These are phyloP conservation scores for Pyrenochaeta sp. DNA, from an alignment of 2,329 filamentous ascomycete genomes.

Conservation along the genomic window DNA sequence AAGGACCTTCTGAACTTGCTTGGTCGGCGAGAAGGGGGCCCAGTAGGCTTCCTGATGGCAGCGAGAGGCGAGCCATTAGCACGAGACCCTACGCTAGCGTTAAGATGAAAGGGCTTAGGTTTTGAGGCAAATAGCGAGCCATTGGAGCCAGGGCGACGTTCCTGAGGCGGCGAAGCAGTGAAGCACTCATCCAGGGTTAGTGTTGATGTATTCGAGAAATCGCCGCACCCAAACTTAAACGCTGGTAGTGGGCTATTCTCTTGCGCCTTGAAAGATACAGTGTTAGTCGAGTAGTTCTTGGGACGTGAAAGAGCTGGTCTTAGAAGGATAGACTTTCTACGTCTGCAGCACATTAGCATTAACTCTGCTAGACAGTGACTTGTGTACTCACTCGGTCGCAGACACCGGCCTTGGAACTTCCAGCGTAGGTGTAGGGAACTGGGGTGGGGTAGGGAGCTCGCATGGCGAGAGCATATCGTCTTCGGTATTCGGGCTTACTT, in stretches of 20 bases:
- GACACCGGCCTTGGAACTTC: conserved; percentile 48
- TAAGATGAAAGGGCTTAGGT: conserved; percentile 70
- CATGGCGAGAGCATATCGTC: conserved; percentile 54
- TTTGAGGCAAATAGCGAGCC: conserved; percentile 65
- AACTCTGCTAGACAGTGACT: background rate
- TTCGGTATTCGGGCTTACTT: conserved; percentile 55
- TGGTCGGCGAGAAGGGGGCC: conserved; percentile 75
- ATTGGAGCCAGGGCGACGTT: conserved; percentile 67
- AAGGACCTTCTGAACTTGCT: conserved; percentile 82
- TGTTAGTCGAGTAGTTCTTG: conserved; percentile 77
- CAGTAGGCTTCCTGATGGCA: conserved; percentile 70
- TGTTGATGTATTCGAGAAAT: conserved; percentile 63
- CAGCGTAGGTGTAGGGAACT: conserved; percentile 34
- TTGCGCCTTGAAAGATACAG: conserved; percentile 66
- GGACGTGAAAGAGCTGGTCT: conserved; percentile 77
- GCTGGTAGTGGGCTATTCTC: conserved; percentile 73
- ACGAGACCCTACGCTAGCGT: conserved; percentile 61
- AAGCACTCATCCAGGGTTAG: conserved; percentile 84
- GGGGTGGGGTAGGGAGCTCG: conserved; percentile 37
- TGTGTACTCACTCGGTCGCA: conserved; percentile 47
- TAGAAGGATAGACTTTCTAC: conserved; percentile 61
- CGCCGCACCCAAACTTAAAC: conserved; percentile 73
- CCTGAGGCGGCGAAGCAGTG: conserved; percentile 77
- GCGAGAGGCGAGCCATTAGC: conserved; percentile 78
- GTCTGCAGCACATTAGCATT: conserved; percentile 37